Evolutionary conservation across 768 basidiomycete genomes (phyloP).

Genomic region (Boletus pseudopeckii): DNA sequence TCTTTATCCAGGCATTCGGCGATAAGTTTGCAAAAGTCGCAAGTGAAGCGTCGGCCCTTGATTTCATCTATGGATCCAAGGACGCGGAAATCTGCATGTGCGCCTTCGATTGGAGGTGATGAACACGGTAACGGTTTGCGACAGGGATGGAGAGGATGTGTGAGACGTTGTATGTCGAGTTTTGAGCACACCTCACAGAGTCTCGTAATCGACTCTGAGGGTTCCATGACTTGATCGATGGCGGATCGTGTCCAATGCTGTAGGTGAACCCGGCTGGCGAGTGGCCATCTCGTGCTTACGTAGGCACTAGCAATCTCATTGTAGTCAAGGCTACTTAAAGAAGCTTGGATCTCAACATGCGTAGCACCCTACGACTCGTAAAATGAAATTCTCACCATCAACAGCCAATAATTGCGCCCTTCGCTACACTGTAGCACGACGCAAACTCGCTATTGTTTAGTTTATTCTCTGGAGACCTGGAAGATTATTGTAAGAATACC

Average conservation of each 20-base stretch:
- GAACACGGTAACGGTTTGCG: neutral
- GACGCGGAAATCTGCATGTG: too few species aligned
- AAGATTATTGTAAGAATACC: neutral
- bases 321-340: too few species aligned
- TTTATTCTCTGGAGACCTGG: neutral
- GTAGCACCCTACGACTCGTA: neutral
- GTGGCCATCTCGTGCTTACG: neutral
- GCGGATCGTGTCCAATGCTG: too few species aligned
- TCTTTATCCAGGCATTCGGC: slow-evolving; percentile 11
- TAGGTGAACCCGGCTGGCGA: too few species aligned
- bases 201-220: neutral
- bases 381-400: neutral
- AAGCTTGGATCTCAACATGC: neutral
- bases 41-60: slow-evolving; percentile 8
- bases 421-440: neutral
- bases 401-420: neutral
- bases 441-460: neutral
- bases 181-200: slow-evolving; percentile 8
- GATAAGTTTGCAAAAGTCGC: slow-evolving; percentile 14
- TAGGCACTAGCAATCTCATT: neutral
- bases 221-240: neutral
- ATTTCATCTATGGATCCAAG: slow-evolving; percentile 16
- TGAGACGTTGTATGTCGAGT: neutral
- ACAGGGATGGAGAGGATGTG: slow-evolving; percentile 3
- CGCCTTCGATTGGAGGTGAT: neutral